phyloP scores from a whole-genome alignment of 2,329 filamentous ascomycete genomes.

The Myrmaecium sp. region DNA sequence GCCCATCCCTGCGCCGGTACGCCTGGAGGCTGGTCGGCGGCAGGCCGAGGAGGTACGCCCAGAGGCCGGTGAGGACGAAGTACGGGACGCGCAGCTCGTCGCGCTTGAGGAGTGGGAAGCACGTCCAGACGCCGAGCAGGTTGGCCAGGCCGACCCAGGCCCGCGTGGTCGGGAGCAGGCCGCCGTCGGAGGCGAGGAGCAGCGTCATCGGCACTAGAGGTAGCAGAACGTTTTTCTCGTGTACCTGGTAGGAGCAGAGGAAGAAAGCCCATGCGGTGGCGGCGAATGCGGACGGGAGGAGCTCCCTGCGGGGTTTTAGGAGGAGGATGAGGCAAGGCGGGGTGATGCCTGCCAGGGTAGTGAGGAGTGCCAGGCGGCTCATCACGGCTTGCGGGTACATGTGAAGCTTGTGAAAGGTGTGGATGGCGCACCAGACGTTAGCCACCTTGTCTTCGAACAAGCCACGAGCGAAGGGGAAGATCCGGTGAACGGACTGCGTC shows the following conservation, averaged over 20 bases:
- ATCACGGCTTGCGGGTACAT: constrained; percentile 54
- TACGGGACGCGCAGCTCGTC: constrained; percentile 79
- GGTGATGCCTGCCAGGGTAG: constrained; percentile 60
- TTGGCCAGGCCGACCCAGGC: constrained; percentile 97
- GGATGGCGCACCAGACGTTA: constrained; percentile 91
- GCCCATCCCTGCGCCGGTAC: constrained; percentile 38
- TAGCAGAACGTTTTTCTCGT: constrained; percentile 91
- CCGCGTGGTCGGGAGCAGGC: constrained; percentile 57
- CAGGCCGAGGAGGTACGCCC: constrained; percentile 79
- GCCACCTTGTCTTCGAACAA: constrained; percentile 98
- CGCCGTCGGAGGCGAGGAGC: constrained; percentile 60
- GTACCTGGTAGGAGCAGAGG: constrained; percentile 92
- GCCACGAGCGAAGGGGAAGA: constrained; percentile 91
- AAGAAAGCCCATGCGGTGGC: constrained; percentile 93
- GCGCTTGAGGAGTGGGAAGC: constrained; percentile 77
- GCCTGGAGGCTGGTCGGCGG: constrained; percentile 58
- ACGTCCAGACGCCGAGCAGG: constrained; percentile 73
- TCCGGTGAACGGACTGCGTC: constrained; percentile 70
- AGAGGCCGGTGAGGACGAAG: constrained; percentile 65
- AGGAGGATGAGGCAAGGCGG: constrained; percentile 69
- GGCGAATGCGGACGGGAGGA: constrained; percentile 66
- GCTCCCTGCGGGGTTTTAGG: constrained; percentile 55
- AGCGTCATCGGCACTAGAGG: constrained; percentile 89
- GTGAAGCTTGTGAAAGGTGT: constrained; percentile 76
- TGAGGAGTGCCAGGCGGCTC: constrained; percentile 55